Conservation (phyloP, 805 yeast species). For the Saccharomycopsis selenospora region DNA sequence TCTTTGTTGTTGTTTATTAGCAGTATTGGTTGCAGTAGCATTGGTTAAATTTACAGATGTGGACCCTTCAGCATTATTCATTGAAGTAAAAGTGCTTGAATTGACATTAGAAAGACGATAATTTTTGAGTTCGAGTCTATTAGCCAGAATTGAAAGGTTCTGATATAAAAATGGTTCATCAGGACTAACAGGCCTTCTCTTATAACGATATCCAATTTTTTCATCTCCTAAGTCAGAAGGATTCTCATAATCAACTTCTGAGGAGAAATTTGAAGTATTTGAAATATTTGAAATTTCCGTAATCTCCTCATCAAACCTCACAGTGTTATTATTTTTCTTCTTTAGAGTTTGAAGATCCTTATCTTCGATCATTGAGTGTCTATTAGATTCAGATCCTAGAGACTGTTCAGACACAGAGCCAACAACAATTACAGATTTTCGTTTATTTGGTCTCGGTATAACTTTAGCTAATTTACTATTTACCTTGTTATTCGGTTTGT, state of each 20-base stretch:
- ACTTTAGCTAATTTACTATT: neutral
- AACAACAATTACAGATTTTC: neutral
- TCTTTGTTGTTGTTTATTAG: no score
- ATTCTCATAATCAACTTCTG: neutral
- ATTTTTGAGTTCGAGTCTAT: no score
- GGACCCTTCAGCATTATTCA: no score
- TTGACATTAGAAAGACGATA: no score
- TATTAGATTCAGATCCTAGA: neutral
- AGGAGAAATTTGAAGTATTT: neutral
- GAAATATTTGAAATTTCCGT: constrained; percentile 7
- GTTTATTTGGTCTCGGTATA: neutral
- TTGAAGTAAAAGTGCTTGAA: no score
- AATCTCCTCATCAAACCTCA: constrained; percentile 19
- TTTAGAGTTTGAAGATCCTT: neutral
- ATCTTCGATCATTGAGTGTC: constrained; percentile 1
- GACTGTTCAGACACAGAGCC: neutral
- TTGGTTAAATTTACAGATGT: no score
- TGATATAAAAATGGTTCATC: neutral
- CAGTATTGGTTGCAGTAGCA: neutral
- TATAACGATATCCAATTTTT: neutral
- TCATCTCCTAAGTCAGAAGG: neutral
- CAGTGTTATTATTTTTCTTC: constrained; percentile 11
- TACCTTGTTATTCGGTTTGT: no score
- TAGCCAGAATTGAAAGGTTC: neutral
- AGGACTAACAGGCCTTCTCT: neutral